Conservation (phyloP, 768 basidiomycete species). For the Phlegmacium glaucopus region DNA sequence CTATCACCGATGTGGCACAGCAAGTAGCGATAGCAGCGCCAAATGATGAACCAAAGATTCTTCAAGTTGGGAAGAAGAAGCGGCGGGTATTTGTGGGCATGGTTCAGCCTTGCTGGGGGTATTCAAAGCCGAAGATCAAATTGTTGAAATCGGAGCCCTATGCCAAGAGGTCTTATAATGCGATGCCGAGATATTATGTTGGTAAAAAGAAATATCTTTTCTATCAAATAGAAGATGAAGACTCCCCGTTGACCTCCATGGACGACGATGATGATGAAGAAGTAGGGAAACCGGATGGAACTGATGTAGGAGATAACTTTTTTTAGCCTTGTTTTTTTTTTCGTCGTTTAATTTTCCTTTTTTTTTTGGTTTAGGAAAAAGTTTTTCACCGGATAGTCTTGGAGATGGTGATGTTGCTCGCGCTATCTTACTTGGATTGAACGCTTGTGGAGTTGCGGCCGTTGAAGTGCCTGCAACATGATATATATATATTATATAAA, state of each 20-base stretch:
- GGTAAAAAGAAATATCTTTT: not conserved
- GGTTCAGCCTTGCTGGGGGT: conserved; percentile 27
- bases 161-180: not conserved
- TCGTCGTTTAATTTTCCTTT: no score
- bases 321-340: not conserved
- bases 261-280: not conserved
- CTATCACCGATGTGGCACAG: not conserved
- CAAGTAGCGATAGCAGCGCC: no score
- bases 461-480: not conserved
- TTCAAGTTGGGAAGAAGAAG: conserved; percentile 1
- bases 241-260: conserved; percentile 6
- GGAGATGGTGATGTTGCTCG: conserved; percentile 21
- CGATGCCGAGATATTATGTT: no score
- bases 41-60: not conserved
- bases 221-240: not conserved
- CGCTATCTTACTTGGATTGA: conserved; percentile 19
- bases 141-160: not conserved
- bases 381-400: conserved; percentile 19
- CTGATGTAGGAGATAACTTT: conserved; percentile 1
- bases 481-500: no score
- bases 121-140: not conserved
- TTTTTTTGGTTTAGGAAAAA: not conserved
- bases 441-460: conserved; percentile 18
- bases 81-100: conserved; percentile 26
- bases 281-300: not conserved